Base-by-base conservation (phyloP, 177 flowering plant genomes). In the Telopea speciosissima region DNA sequence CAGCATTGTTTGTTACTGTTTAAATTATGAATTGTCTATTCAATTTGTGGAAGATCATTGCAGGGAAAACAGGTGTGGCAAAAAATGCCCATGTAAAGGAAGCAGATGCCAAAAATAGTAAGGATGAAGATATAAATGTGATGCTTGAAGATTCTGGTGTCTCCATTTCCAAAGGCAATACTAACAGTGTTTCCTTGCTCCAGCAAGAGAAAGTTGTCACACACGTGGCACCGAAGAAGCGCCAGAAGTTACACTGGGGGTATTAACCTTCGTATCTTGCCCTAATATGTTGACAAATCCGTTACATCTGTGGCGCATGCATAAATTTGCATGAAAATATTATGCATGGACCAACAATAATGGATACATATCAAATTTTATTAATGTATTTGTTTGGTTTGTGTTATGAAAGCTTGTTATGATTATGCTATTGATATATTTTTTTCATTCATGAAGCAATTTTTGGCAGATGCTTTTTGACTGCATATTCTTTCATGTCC, bases 201-300 rank as follows among this genome's bases (percentile, higher is more conserved):
- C 68, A 70, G 62, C 67, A 76, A 64, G 78, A 82, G 25, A 72
- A 77, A 64, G 68, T 33, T 42, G 75, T 72, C 44, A 24, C 68
- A 59, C 62, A 69, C 44, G 66, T 24, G 54, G 75, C 63, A 45
- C 42, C 79, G 67, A 85, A 77, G 77, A 85, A 81, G 79, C 88
- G 79, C 40, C 87, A 79, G 76, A 88, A 90, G 74, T 74, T 90
- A 66, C 80, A 80, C 68, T 90, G 95, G 95, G 95, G 92, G 95
- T 90, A 85, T 75, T 59, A 44, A 68, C 19, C 64, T 6, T 60
- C 61, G 16, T 8, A 59, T 10, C 19, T 44, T 45, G 1, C 24
- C 16, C 54, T 44, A 33, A 3, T 2, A 21, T 59, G 33, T n/a
- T 24, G n/a, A 21, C 10, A 49, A 13, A 25, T 10, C 25, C 1